Percentiles rank a stretch among this genome's conserved stretches.
These are phyloP conservation scores for Hibiscus trionum DNA, from an alignment of 345 rosid genomes.

Conservation along the genomic window DNA sequence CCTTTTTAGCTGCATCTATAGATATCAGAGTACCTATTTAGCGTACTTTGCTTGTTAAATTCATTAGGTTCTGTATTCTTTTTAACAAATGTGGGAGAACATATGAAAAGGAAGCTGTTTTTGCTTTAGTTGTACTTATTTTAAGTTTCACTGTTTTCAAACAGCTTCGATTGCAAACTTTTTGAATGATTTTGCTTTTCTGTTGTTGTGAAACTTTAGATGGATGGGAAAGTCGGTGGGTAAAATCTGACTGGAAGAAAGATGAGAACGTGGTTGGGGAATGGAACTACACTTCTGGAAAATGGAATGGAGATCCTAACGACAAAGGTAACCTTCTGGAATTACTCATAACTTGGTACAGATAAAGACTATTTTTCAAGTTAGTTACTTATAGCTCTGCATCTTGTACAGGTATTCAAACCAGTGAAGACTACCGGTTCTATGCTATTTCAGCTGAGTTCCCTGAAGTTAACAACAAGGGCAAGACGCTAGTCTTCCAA, in stretches of 20 bases:
- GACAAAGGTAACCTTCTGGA: slow-evolving; percentile 61
- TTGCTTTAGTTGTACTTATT: neutral
- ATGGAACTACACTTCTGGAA: slow-evolving; percentile 90
- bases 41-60: neutral
- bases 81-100: neutral
- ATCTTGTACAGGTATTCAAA: slow-evolving; percentile 67
- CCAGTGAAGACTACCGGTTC: slow-evolving; percentile 94
- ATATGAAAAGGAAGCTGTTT: neutral
- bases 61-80: neutral
- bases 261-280: slow-evolving; percentile 83
- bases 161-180: neutral
- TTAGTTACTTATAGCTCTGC: neutral
- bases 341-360: neutral
- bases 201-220: slow-evolving; percentile 28
- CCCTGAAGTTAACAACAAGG: slow-evolving; percentile 93
- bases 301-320: slow-evolving; percentile 80
- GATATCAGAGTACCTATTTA: neutral
- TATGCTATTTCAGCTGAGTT: slow-evolving; percentile 95
- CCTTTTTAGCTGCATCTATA: neutral
- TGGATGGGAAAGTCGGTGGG: slow-evolving; percentile 98
- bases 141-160: neutral
- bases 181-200: neutral
- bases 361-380: neutral
- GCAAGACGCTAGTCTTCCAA: slow-evolving; percentile 83
- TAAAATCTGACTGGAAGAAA: slow-evolving; percentile 85